Evolutionary conservation across 345 rosid genomes (phyloP), one percentile per base, ranked within the genome.

Genomic region (Lepidium africanum): DNA sequence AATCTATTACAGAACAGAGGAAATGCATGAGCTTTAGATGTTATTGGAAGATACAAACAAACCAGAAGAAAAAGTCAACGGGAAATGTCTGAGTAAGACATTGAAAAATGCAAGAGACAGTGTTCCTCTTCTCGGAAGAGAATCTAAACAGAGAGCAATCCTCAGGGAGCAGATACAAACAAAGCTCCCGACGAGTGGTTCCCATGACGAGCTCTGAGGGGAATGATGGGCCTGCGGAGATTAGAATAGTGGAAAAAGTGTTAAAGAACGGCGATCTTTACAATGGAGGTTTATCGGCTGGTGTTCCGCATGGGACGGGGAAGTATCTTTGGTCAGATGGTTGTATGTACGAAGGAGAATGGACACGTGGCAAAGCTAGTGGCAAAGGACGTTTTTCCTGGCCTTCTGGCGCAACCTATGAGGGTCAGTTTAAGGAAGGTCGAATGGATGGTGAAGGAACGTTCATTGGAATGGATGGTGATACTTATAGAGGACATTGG

Each of bases 271-370:
- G 96, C 1, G 96, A 88, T 52, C 78, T 81, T 19, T 88, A 88
- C 78, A 79, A 82, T 1, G 88, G 96, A n/a, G 71, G 79, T 7
- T 78, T 83, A 67, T 52, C 78, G 0, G 81, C 79, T 0, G 69
- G 77, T 36, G 78, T 84, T 7, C 96, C 92, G 0, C 83, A 88
- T 54, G 92, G 90, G 25, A 70, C 70, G 19, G 96, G 92, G 17
- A 85, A 85, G 81, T 86, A 88, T 73, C 71, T 86, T 1, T 86
- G 92, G 96, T 76, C 75, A 5, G 90, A 88, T 46, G 92, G 92
- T 7, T 86, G 92, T 46, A 85, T 88, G 88, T 86, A 86, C 69
- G 83, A 82, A 32, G 92, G 96, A 0, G 84, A 84, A 49, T 88
- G 96, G 96, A 55, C 57, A 65, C 62, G 65, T 25, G 92, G 92